phyloP scores from a whole-genome alignment of 345 rosid species.

The Brassica incana region DNA sequence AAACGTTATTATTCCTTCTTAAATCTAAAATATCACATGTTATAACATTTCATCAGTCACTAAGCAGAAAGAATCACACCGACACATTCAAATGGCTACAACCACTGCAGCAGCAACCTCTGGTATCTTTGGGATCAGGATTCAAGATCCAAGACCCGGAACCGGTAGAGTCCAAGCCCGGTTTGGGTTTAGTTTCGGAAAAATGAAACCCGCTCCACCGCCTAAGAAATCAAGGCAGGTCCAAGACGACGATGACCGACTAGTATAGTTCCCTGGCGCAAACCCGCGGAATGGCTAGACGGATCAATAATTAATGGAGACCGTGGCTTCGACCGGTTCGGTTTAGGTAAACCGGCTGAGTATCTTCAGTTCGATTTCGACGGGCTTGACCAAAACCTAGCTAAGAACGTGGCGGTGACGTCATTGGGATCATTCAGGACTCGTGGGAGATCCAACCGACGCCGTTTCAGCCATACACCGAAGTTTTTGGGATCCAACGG shows the following conservation, averaged over 20 bases:
- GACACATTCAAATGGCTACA: too few species aligned
- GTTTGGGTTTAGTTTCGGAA: constrained; percentile 48
- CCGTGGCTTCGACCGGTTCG: constrained; percentile 88
- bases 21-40: too few species aligned
- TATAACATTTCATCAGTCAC: too few species aligned
- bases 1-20: background rate
- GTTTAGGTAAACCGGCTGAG: constrained; percentile 81
- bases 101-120: too few species aligned
- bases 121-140: constrained; percentile 53
- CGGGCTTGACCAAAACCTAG: constrained; percentile 84
- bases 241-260: constrained; percentile 44
- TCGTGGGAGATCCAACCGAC: constrained; percentile 60
- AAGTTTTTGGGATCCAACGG: constrained; percentile 84
- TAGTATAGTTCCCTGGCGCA: constrained; percentile 76
- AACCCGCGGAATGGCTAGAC: constrained; percentile 69
- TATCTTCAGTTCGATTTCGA: constrained; percentile 82
- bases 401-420: constrained; percentile 78
- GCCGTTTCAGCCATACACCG: constrained; percentile 82
- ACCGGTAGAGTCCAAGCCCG: constrained; percentile 55
- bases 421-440: constrained; percentile 57
- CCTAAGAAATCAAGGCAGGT: constrained; percentile 40
- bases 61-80: too few species aligned
- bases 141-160: constrained; percentile 33
- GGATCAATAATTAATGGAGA: constrained; percentile 73
- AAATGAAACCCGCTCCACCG: constrained; percentile 50